phyloP scores from a whole-genome alignment of 2,329 filamentous ascomycete genomes.

The Cordyceps tenuipes region DNA sequence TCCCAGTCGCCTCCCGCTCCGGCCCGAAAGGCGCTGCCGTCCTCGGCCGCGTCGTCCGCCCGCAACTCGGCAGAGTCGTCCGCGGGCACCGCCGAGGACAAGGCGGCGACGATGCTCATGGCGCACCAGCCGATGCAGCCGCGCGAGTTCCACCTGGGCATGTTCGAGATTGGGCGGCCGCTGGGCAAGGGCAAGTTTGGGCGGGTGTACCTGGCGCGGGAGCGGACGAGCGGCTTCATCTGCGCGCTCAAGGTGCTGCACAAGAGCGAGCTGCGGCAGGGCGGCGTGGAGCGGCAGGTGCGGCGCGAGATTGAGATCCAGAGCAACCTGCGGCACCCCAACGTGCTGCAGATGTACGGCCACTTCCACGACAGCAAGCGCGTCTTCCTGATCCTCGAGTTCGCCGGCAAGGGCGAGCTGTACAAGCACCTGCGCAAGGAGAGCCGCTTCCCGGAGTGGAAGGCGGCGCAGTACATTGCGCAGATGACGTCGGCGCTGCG shows the following conservation, averaged over 20 bases:
- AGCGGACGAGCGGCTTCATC: constrained; percentile 70
- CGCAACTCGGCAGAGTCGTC: constrained; percentile 40
- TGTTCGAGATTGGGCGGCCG: constrained; percentile 88
- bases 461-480: constrained; percentile 77
- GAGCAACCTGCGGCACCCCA: constrained; percentile 76
- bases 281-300: constrained; percentile 75
- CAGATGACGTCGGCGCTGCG: constrained; percentile 85
- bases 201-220: constrained; percentile 75
- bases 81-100: constrained; percentile 34
- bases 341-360: constrained; percentile 74
- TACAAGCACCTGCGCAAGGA: constrained; percentile 80
- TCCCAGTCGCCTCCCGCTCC: constrained; percentile 34
- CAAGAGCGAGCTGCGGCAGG: constrained; percentile 73
- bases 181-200: constrained; percentile 85
- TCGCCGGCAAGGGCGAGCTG: constrained; percentile 75
- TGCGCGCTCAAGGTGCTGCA: constrained; percentile 82
- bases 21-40: constrained; percentile 12
- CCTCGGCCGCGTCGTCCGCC: constrained; percentile 20
- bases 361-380: constrained; percentile 87
- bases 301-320: constrained; percentile 86
- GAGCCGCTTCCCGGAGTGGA: constrained; percentile 74
- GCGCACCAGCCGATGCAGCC: constrained; percentile 48
- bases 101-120: constrained; percentile 35
- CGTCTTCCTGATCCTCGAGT: constrained; percentile 81
- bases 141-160: constrained; percentile 75